These are phyloP conservation scores for Acanthochlamys bracteata DNA, from an alignment of 106 monocot species.

Conservation along the genomic window DNA sequence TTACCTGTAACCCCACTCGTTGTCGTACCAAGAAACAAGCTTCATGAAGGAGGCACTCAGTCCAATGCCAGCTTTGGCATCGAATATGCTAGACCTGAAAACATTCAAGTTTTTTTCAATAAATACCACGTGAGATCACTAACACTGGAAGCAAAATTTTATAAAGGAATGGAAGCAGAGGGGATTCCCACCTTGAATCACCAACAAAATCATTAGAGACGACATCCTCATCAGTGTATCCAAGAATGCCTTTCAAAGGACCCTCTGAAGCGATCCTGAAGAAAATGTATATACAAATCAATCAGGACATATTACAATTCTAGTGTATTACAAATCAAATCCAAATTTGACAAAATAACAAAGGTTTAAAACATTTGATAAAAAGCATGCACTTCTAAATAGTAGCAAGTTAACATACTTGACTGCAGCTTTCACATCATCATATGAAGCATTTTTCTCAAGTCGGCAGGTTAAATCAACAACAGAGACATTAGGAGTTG, in stretches of 20 bases:
- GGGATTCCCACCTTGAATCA: slow-evolving; percentile 54
- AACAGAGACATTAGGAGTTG: slow-evolving; percentile 94
- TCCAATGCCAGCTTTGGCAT: slow-evolving; percentile 97
- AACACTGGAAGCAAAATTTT: background rate
- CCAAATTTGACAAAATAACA: too few species aligned
- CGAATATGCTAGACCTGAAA: slow-evolving; percentile 90
- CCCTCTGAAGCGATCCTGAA: slow-evolving; percentile 76
- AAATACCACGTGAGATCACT: background rate
- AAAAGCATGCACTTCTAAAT: too few species aligned
- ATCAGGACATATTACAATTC: background rate
- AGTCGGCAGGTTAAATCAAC: slow-evolving; percentile 95
- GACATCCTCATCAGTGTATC: slow-evolving; percentile 95
- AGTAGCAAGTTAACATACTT: slow-evolving; percentile 37
- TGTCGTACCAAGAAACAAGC: slow-evolving; percentile 95
- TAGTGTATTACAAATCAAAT: background rate
- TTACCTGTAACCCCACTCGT: slow-evolving; percentile 99
- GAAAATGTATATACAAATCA: background rate
- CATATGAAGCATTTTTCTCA: slow-evolving; percentile 83
- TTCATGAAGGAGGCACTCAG: slow-evolving; percentile 87
- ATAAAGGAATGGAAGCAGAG: background rate
- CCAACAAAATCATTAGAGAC: slow-evolving; percentile 96
- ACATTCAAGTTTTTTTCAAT: background rate
- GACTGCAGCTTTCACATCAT: slow-evolving; percentile 84
- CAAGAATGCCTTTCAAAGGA: slow-evolving; percentile 76
- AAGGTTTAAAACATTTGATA: too few species aligned